Evolutionary conservation across 2,329 filamentous ascomycete genomes (phyloP), one percentile per base, ranked within the genome.

Genomic region (Neophaeococcomyces aloes): DNA sequence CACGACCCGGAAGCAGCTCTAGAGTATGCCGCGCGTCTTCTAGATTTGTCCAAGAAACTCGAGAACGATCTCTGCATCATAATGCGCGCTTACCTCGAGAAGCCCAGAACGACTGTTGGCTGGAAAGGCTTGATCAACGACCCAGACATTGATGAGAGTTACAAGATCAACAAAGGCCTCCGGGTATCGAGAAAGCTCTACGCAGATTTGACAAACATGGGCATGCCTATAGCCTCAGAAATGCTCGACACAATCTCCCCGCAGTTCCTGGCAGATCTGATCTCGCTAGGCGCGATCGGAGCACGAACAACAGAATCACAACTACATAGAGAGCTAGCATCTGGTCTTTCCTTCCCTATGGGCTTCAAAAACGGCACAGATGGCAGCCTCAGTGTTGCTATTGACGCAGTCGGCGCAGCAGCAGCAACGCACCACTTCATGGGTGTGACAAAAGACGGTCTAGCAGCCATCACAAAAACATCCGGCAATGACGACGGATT

Each of bases 361-460:
- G 91, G 91, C 40, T 98, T 98, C 83, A 98, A 98, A 77, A 98
- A 98, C 66, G 91, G 91, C 52, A 98, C 91, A 25, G 91, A 98
- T 62, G 91, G 91, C 40, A 83, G 81, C 7, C 70, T 96, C 37
- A 77, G 81, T 45, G 88, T 96, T 3, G 88, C 91, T 10, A 86
- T 96, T 56, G 91, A 98, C 61, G 91, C 91, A 39, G 94, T 96
- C 62, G 87, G 88, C 49, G 86, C 91, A 13, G 89, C 93, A 39
- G 80, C 77, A 62, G 86, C 94, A 61, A 86, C 86, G 13, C 91
- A 98, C 61, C 87, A 95, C 71, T 96, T 98, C 75, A 75, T 98
- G 56, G 94, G 87, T 4, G 89, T 96, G 53, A 96, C 91, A 17
- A 96, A 96, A 72, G 88, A 88, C 18, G 91, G 91, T 53, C 80